Base-by-base conservation (phyloP, 176 grass and related monocot species). In the Triticum timopheevii region DNA sequence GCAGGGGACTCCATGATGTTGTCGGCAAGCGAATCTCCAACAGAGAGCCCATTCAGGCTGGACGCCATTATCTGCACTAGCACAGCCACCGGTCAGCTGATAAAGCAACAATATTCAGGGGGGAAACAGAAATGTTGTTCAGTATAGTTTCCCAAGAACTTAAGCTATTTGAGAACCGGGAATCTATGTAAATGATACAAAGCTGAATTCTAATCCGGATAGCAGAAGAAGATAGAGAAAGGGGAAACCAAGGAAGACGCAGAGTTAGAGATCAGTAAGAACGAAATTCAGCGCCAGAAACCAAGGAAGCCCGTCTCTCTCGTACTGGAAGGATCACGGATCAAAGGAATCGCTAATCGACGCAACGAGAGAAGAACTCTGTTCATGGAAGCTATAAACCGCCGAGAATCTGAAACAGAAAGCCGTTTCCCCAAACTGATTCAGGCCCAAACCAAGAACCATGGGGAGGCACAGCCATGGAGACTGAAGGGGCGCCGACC, bases 1-100 rank as follows among this genome's bases (percentile, higher is more conserved):
- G 76, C 92, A 35, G 97, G 97, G 80, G 94, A 98, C 92, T 94
- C 97, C 92, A 96, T 94, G 77, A 94, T 88, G 68, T 92, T 91
- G 27, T 98, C 97, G 52, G 81, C 66, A 44, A 96, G 90, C 10
- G 97, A 85, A 80, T 98, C 93, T 44, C 94, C 94, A 23, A 96
- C 94, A 73, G 97, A 96, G 38, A 98, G 69, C 47, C 97, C 97
- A 52, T 98, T 98, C 81, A 98, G 78, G 73, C 90, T 93, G 65
- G 93, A 91, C 35, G 93, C 93, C 93, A 95, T 95, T 73, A 95
- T 95, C 93, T 95, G 65, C 76, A 87, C 72, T 47, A 27, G 6
- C 10, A 25, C 76, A 40, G 25, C 45, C n/a, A 22, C 50, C 11
- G 20, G 7, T 68, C 39, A 86, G 50, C 3, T 22, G 33, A 61